These are phyloP conservation scores for Ambrosia trifida DNA, from an alignment of 129 eudicot species.

Conservation along the genomic window DNA sequence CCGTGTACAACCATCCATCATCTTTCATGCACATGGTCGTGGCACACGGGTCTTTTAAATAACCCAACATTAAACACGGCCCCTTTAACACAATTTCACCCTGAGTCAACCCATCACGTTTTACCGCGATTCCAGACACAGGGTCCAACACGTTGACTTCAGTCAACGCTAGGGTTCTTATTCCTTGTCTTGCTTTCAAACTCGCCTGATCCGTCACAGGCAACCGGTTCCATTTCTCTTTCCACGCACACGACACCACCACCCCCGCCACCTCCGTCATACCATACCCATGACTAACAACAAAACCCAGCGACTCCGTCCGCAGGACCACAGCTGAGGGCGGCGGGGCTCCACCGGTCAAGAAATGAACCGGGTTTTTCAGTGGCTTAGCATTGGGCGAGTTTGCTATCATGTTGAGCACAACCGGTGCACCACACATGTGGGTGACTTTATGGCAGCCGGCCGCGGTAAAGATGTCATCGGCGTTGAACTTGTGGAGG, in stretches of 20 bases:
- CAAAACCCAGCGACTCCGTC: constrained; percentile 50
- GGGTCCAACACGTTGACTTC: constrained; percentile 51
- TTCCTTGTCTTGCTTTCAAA: constrained; percentile 68
- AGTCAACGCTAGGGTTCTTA: constrained; percentile 45
- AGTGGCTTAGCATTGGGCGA: constrained; percentile 19
- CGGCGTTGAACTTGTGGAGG: constrained; percentile 42
- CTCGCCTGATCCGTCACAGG: constrained; percentile 41
- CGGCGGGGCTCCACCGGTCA: constrained; percentile 77
- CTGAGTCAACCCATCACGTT: constrained; percentile 46
- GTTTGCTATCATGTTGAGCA: constrained; percentile 53
- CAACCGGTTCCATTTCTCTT: constrained; percentile 49
- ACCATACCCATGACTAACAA: constrained; percentile 62
- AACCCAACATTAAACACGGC: constrained; percentile 54
- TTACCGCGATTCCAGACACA: constrained; percentile 27
- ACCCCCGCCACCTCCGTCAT: constrained; percentile 61
- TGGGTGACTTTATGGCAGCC: constrained; percentile 50
- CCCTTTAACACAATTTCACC: constrained; percentile 67
- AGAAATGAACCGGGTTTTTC: constrained; percentile 35
- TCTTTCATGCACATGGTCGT: constrained; percentile 43
- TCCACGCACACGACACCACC: constrained; percentile 59
- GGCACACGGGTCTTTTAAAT: constrained; percentile 47
- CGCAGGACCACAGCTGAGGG: constrained; percentile 53
- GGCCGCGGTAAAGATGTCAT: constrained; percentile 32
- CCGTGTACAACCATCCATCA: constrained; percentile 62
- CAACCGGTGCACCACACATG: constrained; percentile 77